A percentile compares a stretch with the other conserved stretches of the same genome.
These are phyloP conservation scores for Neurospora sp. DNA, from an alignment of 495 filamentous ascomycete species.

Conservation along the genomic window DNA sequence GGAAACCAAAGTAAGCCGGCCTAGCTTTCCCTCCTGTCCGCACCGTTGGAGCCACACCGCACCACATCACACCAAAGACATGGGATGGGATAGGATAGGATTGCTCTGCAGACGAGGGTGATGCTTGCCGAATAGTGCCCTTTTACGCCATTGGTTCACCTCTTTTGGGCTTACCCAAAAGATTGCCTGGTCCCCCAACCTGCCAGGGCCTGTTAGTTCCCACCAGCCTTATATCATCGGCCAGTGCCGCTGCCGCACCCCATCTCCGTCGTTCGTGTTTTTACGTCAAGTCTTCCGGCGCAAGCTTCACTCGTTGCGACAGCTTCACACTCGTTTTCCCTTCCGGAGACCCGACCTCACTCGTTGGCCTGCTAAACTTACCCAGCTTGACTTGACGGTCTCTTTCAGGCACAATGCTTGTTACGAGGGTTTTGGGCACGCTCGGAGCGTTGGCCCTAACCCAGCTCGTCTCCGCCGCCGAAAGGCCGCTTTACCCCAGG, in stretches of 20 bases:
- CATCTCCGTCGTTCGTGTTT: conserved; percentile 1
- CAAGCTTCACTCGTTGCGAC: conserved; percentile 15
- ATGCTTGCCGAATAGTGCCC: conserved; percentile 7
- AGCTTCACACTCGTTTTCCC: conserved; percentile 12
- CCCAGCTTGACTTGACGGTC: conserved; percentile 4
- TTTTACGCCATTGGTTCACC: conserved; percentile 14
- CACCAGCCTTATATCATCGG: conserved; percentile 21
- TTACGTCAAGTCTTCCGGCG: conserved; percentile 8
- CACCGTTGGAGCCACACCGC: not conserved
- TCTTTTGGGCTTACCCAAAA: not conserved
- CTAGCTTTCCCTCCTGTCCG: not conserved
- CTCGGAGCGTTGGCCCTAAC: conserved; percentile 19
- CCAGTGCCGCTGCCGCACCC: conserved; percentile 10
- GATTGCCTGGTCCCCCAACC: not conserved
- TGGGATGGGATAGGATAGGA: not conserved
- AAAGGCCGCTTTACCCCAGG: conserved; percentile 6
- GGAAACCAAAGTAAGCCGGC: not conserved
- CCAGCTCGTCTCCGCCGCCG: conserved; percentile 8
- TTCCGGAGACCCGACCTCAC: conserved; percentile 2
- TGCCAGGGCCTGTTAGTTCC: not conserved
- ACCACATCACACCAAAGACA: not conserved
- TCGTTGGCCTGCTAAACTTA: conserved; percentile 8
- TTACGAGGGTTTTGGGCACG: conserved; percentile 16
- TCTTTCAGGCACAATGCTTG: conserved; percentile 15
- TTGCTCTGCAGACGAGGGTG: not conserved